These are phyloP conservation scores for Umbelopsis sp. DNA, from an alignment of 192 early-diverging fungal species.

Conservation along the genomic window DNA sequence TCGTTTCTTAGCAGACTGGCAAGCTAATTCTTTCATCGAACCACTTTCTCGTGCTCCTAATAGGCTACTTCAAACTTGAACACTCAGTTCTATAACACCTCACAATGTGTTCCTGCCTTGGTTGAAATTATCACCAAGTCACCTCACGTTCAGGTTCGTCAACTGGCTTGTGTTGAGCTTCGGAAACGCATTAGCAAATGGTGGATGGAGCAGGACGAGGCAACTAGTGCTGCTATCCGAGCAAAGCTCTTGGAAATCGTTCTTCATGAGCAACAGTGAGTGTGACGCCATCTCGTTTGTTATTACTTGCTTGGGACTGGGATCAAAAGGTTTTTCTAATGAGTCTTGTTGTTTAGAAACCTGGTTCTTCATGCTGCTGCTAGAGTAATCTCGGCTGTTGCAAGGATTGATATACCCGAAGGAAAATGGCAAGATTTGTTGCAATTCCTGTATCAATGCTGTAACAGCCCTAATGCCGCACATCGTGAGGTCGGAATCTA, in stretches of 20 bases:
- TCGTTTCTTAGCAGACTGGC: too few relatives aligned
- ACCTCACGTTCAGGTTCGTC: conserved; percentile 72
- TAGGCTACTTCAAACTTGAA: conserved; percentile 75
- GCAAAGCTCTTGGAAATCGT: conserved; percentile 71
- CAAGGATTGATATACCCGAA: conserved; percentile 76
- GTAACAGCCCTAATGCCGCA: conserved; percentile 66
- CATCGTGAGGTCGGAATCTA: conserved; percentile 90
- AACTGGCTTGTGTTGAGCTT: conserved; percentile 88
- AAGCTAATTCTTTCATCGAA: background rate
- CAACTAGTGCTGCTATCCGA: conserved; percentile 63
- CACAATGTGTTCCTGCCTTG: conserved; percentile 81
- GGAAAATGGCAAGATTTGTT: conserved; percentile 81
- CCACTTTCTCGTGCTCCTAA: background rate
- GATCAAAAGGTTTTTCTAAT: background rate
- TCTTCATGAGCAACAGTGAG: conserved; percentile 72
- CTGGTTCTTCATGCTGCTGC: conserved; percentile 79
- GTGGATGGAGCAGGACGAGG: conserved; percentile 72
- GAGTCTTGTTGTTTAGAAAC: conserved; percentile 42
- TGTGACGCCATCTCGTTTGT: conserved; percentile 14
- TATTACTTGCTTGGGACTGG: conserved; percentile 1
- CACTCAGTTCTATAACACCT: conserved; percentile 71
- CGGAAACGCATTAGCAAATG: conserved; percentile 79
- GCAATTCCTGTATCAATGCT: conserved; percentile 79
- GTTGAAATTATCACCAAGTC: conserved; percentile 71
- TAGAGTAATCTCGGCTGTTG: conserved; percentile 89